These are phyloP conservation scores for Letharia columbiana DNA, from an alignment of 495 filamentous ascomycete genomes.

Conservation along the genomic window DNA sequence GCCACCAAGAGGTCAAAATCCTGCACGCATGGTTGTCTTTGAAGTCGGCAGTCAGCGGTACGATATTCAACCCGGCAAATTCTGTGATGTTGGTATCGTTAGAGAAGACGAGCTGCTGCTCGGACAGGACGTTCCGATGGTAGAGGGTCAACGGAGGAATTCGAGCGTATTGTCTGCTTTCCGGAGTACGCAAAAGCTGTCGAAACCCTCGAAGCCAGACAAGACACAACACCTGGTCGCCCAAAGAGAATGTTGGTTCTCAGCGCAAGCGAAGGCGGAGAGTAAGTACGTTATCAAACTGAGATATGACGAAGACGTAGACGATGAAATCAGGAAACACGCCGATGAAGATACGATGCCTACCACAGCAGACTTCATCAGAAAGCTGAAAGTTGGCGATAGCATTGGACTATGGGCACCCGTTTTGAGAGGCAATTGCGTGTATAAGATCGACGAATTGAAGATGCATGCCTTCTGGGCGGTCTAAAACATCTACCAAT, in stretches of 20 bases:
- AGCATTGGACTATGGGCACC: conserved; percentile 1
- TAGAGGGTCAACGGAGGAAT: background rate
- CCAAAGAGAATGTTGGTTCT: conserved; percentile 3
- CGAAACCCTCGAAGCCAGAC: background rate
- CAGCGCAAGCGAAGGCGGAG: background rate
- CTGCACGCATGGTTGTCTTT: conserved; percentile 1
- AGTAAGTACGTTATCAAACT: background rate
- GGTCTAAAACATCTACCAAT: background rate
- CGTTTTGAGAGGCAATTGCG: background rate
- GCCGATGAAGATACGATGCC: background rate
- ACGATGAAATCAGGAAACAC: background rate
- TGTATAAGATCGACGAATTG: background rate
- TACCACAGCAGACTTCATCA: background rate
- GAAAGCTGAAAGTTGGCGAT: background rate
- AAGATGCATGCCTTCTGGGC: conserved; percentile 1
- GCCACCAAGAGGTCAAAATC: background rate
- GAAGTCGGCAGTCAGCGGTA: background rate
- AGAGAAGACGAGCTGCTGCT: background rate
- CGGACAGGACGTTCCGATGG: background rate
- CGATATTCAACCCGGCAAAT: background rate
- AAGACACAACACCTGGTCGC: background rate
- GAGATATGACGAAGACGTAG: background rate
- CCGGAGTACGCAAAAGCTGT: background rate
- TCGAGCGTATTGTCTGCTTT: background rate
- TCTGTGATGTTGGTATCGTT: conserved; percentile 2